A percentile compares a stretch with the other conserved stretches of the same genome.
Evolutionary conservation across 23 red algal genomes (phyloP).

Genomic region (Cyanidiococcus yangmingshanensis): DNA sequence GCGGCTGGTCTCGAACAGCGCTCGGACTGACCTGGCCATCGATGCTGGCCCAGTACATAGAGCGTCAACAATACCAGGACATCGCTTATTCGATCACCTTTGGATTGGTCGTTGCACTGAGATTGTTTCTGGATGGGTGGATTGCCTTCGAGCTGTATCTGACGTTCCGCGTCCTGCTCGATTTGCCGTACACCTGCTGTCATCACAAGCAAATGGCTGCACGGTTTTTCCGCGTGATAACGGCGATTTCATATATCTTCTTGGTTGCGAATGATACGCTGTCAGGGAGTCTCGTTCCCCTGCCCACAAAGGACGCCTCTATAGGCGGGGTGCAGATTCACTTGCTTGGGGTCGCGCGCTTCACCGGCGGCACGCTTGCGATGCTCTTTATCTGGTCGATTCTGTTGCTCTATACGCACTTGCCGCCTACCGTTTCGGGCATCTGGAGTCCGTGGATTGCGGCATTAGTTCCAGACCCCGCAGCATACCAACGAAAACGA

Average conservation of each 20-base stretch:
- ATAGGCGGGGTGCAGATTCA: not conserved
- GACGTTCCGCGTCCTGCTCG: not conserved
- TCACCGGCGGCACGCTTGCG: not conserved
- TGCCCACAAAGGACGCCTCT: not conserved
- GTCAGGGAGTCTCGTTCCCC: not conserved
- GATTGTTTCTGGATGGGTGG: not conserved
- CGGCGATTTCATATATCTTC: not conserved
- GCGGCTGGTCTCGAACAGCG: slow-evolving; percentile 2
- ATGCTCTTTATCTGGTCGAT: slow-evolving; percentile 10
- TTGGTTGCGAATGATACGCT: not conserved
- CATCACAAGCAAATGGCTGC: slow-evolving; percentile 12
- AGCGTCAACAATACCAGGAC: not conserved
- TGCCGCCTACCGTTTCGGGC: not conserved
- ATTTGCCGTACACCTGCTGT: not conserved
- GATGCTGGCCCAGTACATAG: not conserved
- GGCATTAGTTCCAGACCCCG: not conserved
- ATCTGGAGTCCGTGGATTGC: not conserved
- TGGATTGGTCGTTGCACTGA: not conserved
- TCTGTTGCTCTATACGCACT: slow-evolving; percentile 1
- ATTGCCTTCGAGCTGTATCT: slow-evolving; percentile 5
- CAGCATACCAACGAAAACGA: not conserved
- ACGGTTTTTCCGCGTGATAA: not conserved
- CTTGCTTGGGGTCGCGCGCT: not conserved
- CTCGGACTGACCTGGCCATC: not conserved
- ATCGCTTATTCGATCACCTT: not conserved